These are phyloP conservation scores for Wickerhamomyces sp. DNA, from an alignment of 1,139 yeast genomes.

Conservation along the genomic window DNA sequence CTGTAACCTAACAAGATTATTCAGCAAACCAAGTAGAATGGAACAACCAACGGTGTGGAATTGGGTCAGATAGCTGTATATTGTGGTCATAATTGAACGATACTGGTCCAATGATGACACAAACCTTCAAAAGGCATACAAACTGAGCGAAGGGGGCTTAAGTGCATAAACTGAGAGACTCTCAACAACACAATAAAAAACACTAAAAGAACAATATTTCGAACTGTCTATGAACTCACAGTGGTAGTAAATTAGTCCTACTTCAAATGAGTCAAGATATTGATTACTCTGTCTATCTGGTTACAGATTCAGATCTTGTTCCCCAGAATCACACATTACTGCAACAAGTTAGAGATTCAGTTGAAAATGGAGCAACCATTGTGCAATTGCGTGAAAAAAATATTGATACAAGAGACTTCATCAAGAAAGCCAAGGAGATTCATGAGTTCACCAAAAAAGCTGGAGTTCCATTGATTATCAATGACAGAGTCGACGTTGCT, in stretches of 20 bases:
- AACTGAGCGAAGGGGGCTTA: no score
- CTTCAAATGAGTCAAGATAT: slow-evolving; percentile 16
- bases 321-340: slow-evolving; percentile 59
- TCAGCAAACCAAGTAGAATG: no score
- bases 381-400: slow-evolving; percentile 84
- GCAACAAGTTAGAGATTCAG: slow-evolving; percentile 56
- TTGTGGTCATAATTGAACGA: no score
- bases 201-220: background rate
- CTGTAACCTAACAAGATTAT: no score
- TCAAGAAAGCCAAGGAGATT: slow-evolving; percentile 54
- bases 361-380: slow-evolving; percentile 70
- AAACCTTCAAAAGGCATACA: no score
- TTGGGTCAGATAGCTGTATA: no score
- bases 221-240: background rate
- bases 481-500: slow-evolving; percentile 87
- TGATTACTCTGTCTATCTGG: slow-evolving; percentile 70
- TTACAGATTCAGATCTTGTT: slow-evolving; percentile 75
- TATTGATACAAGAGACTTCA: slow-evolving; percentile 62
- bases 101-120: no score
- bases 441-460: slow-evolving; percentile 55
- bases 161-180: no score
- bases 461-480: slow-evolving; percentile 75
- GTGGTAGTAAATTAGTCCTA: background rate
- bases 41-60: no score
- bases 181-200: no score